Conservation (phyloP, 805 yeast species). For the Pichia exigua region DNA sequence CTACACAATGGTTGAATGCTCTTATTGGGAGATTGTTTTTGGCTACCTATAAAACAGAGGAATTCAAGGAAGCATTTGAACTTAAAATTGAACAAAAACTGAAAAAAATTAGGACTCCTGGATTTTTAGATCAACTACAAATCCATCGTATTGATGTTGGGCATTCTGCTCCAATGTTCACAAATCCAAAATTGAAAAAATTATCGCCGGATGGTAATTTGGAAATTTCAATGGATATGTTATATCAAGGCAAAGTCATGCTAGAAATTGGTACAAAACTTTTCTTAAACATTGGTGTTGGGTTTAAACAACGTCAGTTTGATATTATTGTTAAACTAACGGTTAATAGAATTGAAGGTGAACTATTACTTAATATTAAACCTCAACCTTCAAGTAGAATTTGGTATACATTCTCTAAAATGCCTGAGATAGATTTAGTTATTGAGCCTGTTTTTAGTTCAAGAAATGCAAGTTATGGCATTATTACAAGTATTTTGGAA, state of each 20-base stretch:
- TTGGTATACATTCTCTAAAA: conserved; percentile 82
- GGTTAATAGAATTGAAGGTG: conserved; percentile 64
- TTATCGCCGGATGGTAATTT: conserved; percentile 77
- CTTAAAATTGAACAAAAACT: conserved; percentile 62
- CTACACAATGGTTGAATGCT: conserved; percentile 89
- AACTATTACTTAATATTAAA: conserved; percentile 58
- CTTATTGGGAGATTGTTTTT: conserved; percentile 75
- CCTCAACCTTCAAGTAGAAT: conserved; percentile 87
- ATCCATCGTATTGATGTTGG: conserved; percentile 73
- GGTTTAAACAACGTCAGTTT: conserved; percentile 67
- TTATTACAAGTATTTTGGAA: conserved; percentile 75
- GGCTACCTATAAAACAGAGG: conserved; percentile 63
- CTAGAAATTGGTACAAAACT: conserved; percentile 76
- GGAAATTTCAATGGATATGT: conserved; percentile 49
- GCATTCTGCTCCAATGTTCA: conserved; percentile 67
- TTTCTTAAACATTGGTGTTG: conserved; percentile 63
- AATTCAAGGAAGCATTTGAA: conserved; percentile 50
- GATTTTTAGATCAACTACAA: conserved; percentile 75
- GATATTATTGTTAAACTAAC: conserved; percentile 65
- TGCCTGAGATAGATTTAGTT: conserved; percentile 66
- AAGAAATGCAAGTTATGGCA: conserved; percentile 65
- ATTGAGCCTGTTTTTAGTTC: conserved; percentile 91
- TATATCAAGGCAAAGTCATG: conserved; percentile 70
- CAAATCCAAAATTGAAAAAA: conserved; percentile 60
- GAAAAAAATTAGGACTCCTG: conserved; percentile 75